Conservation (phyloP, 1,284 basidiomycete species). For the Trichosporon faecale region DNA sequence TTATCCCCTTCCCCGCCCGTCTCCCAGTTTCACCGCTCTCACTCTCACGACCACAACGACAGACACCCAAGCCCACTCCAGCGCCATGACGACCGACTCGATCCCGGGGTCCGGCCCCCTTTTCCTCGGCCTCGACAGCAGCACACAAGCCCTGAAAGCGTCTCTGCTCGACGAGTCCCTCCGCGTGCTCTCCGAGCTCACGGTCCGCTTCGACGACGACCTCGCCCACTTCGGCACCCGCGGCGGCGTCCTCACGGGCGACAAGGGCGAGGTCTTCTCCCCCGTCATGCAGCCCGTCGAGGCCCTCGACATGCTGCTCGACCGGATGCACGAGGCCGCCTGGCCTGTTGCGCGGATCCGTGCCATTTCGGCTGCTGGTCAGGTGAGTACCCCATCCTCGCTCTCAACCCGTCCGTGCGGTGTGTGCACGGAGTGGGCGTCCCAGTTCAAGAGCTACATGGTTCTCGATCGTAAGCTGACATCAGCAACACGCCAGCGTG, state of each 20-base stretch:
- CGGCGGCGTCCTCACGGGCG: slow-evolving; percentile 68
- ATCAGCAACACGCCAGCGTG: slow-evolving; percentile 84
- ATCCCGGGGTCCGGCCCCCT: slow-evolving; percentile 49
- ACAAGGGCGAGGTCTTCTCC: slow-evolving; percentile 67
- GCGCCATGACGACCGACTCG: not conserved
- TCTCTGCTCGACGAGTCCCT: slow-evolving; percentile 62
- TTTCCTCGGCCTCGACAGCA: slow-evolving; percentile 82
- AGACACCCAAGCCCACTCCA: not conserved
- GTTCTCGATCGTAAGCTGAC: slow-evolving; percentile 5
- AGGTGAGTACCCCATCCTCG: slow-evolving; percentile 29
- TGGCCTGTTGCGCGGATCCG: slow-evolving; percentile 37
- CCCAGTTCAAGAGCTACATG: no score
- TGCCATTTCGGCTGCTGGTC: slow-evolving; percentile 44
- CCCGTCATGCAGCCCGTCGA: slow-evolving; percentile 81
- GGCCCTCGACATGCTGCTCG: slow-evolving; percentile 73
- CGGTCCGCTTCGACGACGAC: slow-evolving; percentile 77
- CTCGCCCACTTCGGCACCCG: slow-evolving; percentile 68
- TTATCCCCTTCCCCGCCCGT: no score
- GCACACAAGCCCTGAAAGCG: slow-evolving; percentile 79
- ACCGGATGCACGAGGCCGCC: slow-evolving; percentile 63
- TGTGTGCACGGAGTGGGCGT: no score
- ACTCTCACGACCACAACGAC: not conserved
- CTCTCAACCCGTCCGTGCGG: not conserved
- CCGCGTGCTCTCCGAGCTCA: slow-evolving; percentile 65
- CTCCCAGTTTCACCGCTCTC: not conserved